These are phyloP conservation scores for Phytophthora hybrid DNA, from an alignment of 352 stramenopile genomes.

Conservation along the genomic window DNA sequence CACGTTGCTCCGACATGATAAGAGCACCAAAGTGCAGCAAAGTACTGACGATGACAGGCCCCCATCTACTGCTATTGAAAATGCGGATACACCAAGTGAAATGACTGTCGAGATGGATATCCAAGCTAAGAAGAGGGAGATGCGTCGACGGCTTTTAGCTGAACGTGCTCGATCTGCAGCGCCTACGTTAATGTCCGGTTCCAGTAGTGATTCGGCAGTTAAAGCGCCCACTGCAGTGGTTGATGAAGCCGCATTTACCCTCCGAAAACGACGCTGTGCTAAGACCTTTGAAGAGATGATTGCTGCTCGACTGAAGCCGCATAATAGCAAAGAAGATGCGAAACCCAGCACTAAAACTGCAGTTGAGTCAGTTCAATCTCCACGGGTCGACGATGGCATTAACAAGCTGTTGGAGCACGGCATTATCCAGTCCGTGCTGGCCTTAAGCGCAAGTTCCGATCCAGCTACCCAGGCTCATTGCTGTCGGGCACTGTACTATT, in stretches of 20 bases:
- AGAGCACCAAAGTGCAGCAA: conserved; percentile 6
- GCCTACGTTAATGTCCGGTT: conserved; percentile 8
- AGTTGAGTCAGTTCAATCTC: conserved; percentile 2
- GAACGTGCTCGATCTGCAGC: conserved; percentile 34
- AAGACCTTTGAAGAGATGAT: conserved; percentile 87
- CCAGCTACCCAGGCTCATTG: conserved; percentile 64
- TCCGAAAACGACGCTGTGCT: conserved; percentile 73
- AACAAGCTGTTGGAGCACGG: conserved; percentile 63
- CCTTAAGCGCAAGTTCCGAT: conserved; percentile 56
- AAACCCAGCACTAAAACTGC: conserved; percentile 12
- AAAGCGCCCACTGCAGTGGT: conserved; percentile 20
- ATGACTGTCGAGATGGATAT: conserved; percentile 13
- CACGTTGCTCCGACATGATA: conserved; percentile 24
- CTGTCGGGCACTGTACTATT: conserved; percentile 73
- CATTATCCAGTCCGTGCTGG: conserved; percentile 71
- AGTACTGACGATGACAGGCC: conserved; percentile 7
- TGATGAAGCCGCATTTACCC: conserved; percentile 42
- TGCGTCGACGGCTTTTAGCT: conserved; percentile 29
- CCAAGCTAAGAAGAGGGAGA: conserved; percentile 33
- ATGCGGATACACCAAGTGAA: conserved; percentile 5
- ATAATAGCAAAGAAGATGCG: neutral
- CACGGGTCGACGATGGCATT: conserved; percentile 31
- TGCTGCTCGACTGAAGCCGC: conserved; percentile 41
- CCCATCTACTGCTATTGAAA: neutral
- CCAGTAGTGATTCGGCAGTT: conserved; percentile 23